Base-by-base conservation (phyloP, 176 grass and related monocot genomes). In the Stipa capillata region DNA sequence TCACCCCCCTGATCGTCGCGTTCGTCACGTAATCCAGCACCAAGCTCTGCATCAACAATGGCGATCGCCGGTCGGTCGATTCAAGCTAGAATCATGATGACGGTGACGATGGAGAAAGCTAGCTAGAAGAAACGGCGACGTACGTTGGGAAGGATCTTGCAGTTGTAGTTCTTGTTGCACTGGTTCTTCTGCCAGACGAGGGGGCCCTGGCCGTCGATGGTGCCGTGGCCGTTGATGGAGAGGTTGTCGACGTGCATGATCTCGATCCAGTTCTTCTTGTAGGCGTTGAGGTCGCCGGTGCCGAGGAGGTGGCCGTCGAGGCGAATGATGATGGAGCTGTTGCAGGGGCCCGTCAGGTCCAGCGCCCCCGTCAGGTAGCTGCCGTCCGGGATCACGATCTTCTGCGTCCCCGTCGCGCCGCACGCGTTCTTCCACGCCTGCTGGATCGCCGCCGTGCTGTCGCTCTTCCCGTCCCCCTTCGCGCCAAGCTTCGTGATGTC, bases 381-480 rank as follows among this genome's bases (percentile, higher is more conserved):
- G 11, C 93, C 93, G 5, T 43, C 3, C 1, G 90, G 90, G 47
- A 97, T 84, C 37, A 79, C 1, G 54, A 97, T 76, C 69, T 52
- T 84, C 29, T 88, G 78, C 40, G 32, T 48, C 36, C 85, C 87
- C 4, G 78, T 39, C 27, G 82, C 69, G 1, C 0, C 4, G 65
- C 90, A 97, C 79, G 93, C 93, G 25, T 42, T 10, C 73, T 78
- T 61, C 93, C 93, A 93, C 74, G 87, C 84, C 68, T 77, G 25
- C 65, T 81, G 13, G n/a, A 97, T 65, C 73, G 70, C 83, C 85
- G 50, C 8, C 42, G 90, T 88, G 75, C 78, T 72, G 52, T 97
- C 87, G 5, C 63, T 82, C 81, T 77, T 73, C 8, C 90, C 87
- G 61, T 92, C 90, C 23, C 84, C 87, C 13, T 42, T 56, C 4